Conservation (phyloP, 805 yeast genomes). For the Candida lessepsii region DNA sequence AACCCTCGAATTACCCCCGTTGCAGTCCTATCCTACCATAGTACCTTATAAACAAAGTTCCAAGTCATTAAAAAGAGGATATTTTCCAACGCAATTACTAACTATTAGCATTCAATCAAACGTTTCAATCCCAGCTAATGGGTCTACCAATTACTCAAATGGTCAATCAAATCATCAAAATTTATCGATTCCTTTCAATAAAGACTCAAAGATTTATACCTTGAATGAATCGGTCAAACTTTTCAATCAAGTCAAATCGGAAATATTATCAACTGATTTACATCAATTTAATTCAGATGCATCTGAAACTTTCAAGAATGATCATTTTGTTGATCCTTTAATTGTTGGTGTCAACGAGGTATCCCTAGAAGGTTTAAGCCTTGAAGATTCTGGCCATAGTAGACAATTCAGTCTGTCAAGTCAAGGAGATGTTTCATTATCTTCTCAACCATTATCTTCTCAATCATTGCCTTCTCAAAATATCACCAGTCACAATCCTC, state of each 20-base stretch:
- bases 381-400: neutral
- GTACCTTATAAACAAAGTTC: too few species aligned
- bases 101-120: slow-evolving; percentile 5
- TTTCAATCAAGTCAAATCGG: slow-evolving; percentile 39
- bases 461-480: too few species aligned
- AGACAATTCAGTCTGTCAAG: too few species aligned
- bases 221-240: slow-evolving; percentile 54
- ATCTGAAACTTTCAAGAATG: slow-evolving; percentile 3
- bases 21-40: too few species aligned
- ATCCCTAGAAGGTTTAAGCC: neutral
- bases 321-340: slow-evolving; percentile 1
- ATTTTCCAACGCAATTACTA: slow-evolving; percentile 3
- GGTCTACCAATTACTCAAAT: neutral
- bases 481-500: neutral
- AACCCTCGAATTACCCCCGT: too few species aligned
- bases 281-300: neutral
- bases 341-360: neutral
- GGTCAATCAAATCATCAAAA: neutral
- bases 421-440: too few species aligned
- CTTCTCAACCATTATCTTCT: too few species aligned
- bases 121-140: neutral
- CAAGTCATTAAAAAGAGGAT: too few species aligned
- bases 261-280: slow-evolving; percentile 4
- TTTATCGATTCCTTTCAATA: slow-evolving; percentile 34
- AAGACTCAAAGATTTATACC: slow-evolving; percentile 44